Evolutionary conservation across 1,139 yeast species (phyloP), one percentile per base, ranked within the genome.

Genomic region (Blastobotrys serpentis): DNA sequence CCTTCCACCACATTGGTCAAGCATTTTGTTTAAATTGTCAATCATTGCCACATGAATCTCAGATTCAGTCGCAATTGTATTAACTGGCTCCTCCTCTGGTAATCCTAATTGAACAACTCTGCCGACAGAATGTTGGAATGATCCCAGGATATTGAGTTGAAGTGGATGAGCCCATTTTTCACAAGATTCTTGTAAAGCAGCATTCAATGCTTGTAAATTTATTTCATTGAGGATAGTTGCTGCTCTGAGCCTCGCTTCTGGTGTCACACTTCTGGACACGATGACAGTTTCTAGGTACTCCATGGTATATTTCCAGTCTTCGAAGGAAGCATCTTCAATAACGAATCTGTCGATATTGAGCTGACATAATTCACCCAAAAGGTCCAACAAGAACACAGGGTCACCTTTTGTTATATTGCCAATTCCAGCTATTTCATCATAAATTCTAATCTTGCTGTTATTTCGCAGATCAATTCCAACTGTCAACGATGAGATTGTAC

Each of bases 1-100:
- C 7, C 74, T 70, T 39, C 82, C 84, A 1, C 88, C 88, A 64
- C 81, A 86, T 56, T 84, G 82, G 59, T 88, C 95, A 38, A 90
- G 74, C 21, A 89, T 72, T 32, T 76, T 79, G 59, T 83, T 84
- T 44, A 90, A 66, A 0, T 87, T 81, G 29, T 79, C 76, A 42
- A 89, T 70, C 0, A 79, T 68, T 29, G 76, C 76, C 17, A 84
- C 75, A 55, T 84, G 81, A 48, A 87, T 79, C 49, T 86, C 92
- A 4, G 62, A 53, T 38, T 63, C 68, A 2, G 62, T 53, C 1
- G 58, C 53, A 16, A 57, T 40, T 2, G 55, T 42, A 2, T 53
- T 54, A 1, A 56, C 49, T 3, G 61, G 44, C 11, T 48, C 58
- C 16, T 61, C 55, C 2, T 61, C 55, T 0, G 55, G 52, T n/a